A percentile compares a stretch with the other conserved stretches of the same genome.
Conservation (phyloP, 2,329 filamentous ascomycete species). For the Penicillium sp. region DNA sequence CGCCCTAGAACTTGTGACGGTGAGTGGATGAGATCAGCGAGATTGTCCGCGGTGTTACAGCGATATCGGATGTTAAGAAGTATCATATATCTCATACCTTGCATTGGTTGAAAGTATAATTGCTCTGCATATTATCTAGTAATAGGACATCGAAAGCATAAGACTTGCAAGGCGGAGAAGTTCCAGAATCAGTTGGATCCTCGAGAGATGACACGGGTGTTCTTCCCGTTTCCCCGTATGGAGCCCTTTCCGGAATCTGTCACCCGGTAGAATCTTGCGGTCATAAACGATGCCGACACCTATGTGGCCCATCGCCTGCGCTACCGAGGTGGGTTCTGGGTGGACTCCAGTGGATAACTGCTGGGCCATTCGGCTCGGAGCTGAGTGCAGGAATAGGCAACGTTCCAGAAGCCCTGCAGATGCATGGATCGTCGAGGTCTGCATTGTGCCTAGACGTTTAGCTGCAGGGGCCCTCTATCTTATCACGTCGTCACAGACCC, state of each 20-base stretch:
- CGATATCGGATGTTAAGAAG: neutral
- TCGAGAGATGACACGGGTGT: neutral
- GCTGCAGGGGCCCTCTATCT: neutral
- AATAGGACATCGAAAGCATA: too few species aligned
- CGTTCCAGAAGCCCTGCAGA: conserved; percentile 10
- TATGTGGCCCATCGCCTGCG: neutral
- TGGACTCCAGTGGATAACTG: neutral
- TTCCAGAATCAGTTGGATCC: neutral
- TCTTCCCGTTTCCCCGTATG: neutral
- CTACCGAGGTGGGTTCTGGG: neutral
- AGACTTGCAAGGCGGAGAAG: too few species aligned
- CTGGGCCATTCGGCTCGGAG: neutral
- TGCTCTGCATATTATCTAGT: neutral
- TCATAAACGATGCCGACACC: neutral
- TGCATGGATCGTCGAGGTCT: conserved; percentile 1
- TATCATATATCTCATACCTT: neutral
- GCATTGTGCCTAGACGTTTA: neutral
- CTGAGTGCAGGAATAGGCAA: neutral
- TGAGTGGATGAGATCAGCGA: too few species aligned
- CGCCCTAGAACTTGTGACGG: neutral
- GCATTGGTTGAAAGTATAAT: neutral
- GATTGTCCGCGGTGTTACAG: neutral
- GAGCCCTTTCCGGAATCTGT: neutral
- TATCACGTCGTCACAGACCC: neutral
- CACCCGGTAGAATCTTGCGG: neutral